These are phyloP conservation scores for Calonectria pauciramosa DNA, from an alignment of 2,329 filamentous ascomycete species.

Conservation along the genomic window DNA sequence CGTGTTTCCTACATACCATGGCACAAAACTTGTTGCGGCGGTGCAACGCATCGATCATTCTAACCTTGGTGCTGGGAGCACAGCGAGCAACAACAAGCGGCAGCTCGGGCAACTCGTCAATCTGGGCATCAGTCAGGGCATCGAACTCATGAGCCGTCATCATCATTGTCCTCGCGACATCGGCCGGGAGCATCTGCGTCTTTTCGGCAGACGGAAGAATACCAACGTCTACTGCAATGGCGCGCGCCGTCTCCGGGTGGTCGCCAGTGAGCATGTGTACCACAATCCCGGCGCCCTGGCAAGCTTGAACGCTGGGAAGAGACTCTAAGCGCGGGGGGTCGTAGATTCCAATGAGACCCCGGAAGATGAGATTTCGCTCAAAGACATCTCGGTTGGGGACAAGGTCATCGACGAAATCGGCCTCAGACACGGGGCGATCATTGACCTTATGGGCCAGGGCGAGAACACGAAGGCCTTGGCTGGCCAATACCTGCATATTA, in stretches of 20 bases:
- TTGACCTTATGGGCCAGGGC: slow-evolving; percentile 63
- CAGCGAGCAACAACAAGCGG: slow-evolving; percentile 78
- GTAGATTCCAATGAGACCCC: slow-evolving; percentile 76
- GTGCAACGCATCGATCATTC: slow-evolving; percentile 82
- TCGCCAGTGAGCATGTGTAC: slow-evolving; percentile 77
- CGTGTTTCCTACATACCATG: slow-evolving; percentile 57
- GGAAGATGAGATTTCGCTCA: slow-evolving; percentile 72
- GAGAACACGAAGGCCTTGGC: slow-evolving; percentile 75
- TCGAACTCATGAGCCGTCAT: slow-evolving; percentile 76
- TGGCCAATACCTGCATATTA: slow-evolving; percentile 75
- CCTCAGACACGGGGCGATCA: slow-evolving; percentile 33
- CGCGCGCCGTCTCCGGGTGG: slow-evolving; percentile 71
- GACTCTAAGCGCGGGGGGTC: slow-evolving; percentile 77
- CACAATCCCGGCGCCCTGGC: slow-evolving; percentile 69
- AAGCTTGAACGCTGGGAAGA: slow-evolving; percentile 64
- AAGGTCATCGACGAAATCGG: slow-evolving; percentile 45
- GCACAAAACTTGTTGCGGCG: slow-evolving; percentile 73
- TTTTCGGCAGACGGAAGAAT: slow-evolving; percentile 65
- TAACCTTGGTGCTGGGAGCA: slow-evolving; percentile 77
- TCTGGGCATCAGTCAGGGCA: slow-evolving; percentile 70
- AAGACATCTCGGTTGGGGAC: slow-evolving; percentile 39
- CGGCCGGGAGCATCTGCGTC: slow-evolving; percentile 55
- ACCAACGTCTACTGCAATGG: slow-evolving; percentile 72
- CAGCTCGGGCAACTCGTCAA: slow-evolving; percentile 72
- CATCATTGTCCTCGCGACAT: slow-evolving; percentile 68